Evolutionary conservation across 495 filamentous ascomycete genomes (phyloP), one percentile per base, ranked within the genome.

Genomic region (Neurospora sp.): DNA sequence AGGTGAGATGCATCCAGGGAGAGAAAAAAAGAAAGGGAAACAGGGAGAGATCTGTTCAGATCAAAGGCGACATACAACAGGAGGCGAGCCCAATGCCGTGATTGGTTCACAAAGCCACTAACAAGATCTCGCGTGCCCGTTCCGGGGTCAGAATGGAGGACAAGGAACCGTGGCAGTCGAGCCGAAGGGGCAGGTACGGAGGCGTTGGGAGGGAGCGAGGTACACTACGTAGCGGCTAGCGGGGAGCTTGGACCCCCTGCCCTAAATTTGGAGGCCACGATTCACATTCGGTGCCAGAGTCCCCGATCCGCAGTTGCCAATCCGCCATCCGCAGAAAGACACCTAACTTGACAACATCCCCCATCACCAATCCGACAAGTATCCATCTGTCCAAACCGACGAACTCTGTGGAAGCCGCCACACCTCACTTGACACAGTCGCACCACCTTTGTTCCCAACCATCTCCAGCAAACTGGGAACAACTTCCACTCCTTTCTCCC

Each of bases 201-300:
- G 35, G 35, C 35, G 35, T 37, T 37, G 35, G 35, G 35, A 37
- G 12, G 53, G 27, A 66, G 53, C 27, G 27, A 31, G 27, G 27
- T 31, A 31, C 27, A 31, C 27, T 61, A 35, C 14, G 53, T 66
- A 66, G 53, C 27, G 53, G 53, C 14, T 35, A 48, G 68, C 40
- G 27, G 35, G 75, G 72, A 79, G 78, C 78, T 78, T 78, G 31
- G 76, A 74, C 79, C 75, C 74, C 73, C 71, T 73, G 74, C 70
- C 39, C 69, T 46, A 72, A 69, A 74, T 79, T 77, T 81, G 74
- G 78, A 82, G 80, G 80, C 80, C 80, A 82, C 79, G 79, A 81
- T 81, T 81, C 76, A 80, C 74, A 73, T 75, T 46, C 48, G 44
- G 53, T 61, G 27, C 53, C 53, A 61, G 53, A 61, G 53, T 53